A percentile compares a stretch with the other conserved stretches of the same genome.
Evolutionary conservation across 108 stramenopile genomes (phyloP).

Genomic region (Conticribra guillardii): DNA sequence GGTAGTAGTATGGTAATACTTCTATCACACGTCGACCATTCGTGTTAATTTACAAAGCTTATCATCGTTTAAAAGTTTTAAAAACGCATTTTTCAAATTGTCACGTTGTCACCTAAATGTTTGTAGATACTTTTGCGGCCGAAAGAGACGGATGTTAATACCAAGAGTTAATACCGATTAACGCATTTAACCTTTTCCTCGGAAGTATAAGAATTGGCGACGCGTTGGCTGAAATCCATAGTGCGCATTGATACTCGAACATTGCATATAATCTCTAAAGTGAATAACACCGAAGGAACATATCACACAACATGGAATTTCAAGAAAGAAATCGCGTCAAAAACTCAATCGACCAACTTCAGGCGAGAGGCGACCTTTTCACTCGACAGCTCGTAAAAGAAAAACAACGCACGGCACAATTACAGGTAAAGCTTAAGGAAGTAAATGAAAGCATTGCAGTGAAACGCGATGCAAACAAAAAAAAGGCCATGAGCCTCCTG

Average conservation of each 20-base stretch:
- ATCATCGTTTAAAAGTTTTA: too few relatives aligned
- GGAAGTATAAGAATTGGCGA: too few relatives aligned
- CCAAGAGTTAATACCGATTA: too few relatives aligned
- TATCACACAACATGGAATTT: conserved; percentile 1
- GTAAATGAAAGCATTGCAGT: conserved; percentile 53
- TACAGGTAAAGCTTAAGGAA: conserved; percentile 44
- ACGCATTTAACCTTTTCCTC: too few relatives aligned
- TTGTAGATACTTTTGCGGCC: too few relatives aligned
- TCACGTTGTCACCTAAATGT: too few relatives aligned
- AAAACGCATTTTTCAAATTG: too few relatives aligned
- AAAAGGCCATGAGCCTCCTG: conserved; percentile 64
- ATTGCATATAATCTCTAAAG: not conserved
- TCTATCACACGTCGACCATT: too few relatives aligned
- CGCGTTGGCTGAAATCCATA: not conserved
- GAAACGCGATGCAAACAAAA: conserved; percentile 59
- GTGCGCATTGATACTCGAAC: not conserved
- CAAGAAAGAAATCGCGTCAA: conserved; percentile 32
- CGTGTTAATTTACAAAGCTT: too few relatives aligned
- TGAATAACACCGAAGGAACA: not conserved
- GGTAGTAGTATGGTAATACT: too few relatives aligned
- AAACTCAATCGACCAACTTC: conserved; percentile 47
- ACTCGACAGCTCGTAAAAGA: conserved; percentile 52
- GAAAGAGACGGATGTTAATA: too few relatives aligned
- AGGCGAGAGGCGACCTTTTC: conserved; percentile 55
- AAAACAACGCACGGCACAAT: conserved; percentile 35